Evolutionary conservation across 2,329 filamentous ascomycete genomes (phyloP).

Genomic region (Sporothrix dimorphospora): DNA sequence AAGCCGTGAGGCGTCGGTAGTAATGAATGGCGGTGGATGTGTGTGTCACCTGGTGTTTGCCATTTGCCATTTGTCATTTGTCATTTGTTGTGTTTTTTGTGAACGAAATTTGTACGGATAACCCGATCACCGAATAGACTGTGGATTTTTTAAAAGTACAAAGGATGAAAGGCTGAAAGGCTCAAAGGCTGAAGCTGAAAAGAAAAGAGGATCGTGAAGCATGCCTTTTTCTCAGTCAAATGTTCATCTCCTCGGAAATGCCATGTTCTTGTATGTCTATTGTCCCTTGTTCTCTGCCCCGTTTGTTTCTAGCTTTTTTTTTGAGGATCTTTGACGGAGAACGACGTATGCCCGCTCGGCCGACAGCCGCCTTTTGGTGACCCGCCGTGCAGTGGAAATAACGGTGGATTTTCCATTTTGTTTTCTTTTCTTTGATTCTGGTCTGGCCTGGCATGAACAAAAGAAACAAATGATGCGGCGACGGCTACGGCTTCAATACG

Average conservation of each 20-base stretch:
- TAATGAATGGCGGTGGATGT: neutral
- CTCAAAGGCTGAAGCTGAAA: neutral
- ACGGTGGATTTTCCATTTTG: too few relatives aligned
- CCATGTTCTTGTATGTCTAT: neutral
- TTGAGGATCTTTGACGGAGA: neutral
- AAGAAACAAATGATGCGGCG: too few relatives aligned
- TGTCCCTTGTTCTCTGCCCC: too few relatives aligned
- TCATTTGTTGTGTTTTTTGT: neutral
- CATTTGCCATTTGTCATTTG: neutral
- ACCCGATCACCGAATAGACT: too few relatives aligned
- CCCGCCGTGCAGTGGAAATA: neutral
- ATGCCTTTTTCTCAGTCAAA: neutral
- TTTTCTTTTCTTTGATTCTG: too few relatives aligned
- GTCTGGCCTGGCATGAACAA: too few relatives aligned
- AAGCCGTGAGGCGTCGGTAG: neutral
- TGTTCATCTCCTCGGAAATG: constrained; percentile 15
- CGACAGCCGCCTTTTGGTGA: neutral
- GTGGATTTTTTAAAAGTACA: too few relatives aligned
- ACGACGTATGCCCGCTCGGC: constrained; percentile 8
- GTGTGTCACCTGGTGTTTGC: neutral
- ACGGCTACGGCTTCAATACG: too few relatives aligned
- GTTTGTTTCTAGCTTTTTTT: too few relatives aligned
- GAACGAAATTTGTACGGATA: neutral
- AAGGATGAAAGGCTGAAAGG: too few relatives aligned
- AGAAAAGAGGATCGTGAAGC: neutral